Conservation (phyloP, 2,329 filamentous ascomycete species). For the Pseudocercospora vitis region DNA sequence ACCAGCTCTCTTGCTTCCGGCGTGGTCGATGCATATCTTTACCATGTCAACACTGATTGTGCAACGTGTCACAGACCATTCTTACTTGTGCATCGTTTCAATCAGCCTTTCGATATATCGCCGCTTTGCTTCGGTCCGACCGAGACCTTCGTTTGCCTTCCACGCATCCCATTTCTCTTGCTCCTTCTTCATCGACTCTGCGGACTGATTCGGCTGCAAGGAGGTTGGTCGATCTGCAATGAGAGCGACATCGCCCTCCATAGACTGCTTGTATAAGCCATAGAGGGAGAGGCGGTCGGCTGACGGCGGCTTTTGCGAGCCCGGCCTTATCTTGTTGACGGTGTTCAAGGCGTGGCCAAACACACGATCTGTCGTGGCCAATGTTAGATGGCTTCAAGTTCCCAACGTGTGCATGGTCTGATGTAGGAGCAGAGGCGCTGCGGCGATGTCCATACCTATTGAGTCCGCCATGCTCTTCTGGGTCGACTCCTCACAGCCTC, state of each 20-base stretch:
- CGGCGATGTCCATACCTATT: conserved; percentile 28
- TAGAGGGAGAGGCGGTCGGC: conserved; percentile 86
- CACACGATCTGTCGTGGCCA: conserved; percentile 71
- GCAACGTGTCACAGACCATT: too few relatives aligned
- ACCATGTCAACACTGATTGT: too few relatives aligned
- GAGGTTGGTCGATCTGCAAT: conserved; percentile 79
- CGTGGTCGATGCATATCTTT: conserved; percentile 83
- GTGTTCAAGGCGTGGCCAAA: conserved; percentile 99
- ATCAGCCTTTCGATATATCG: conserved; percentile 92
- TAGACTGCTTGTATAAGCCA: conserved; percentile 97
- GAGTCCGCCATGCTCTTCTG: conserved; percentile 33
- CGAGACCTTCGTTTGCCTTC: conserved; percentile 81
- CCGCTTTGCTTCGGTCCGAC: conserved; percentile 88
- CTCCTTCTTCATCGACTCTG: conserved; percentile 39
- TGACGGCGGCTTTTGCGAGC: conserved; percentile 82
- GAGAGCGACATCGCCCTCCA: conserved; percentile 95
- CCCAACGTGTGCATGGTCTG: conserved; percentile 4
- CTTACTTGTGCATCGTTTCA: conserved; percentile 94
- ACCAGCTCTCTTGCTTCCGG: conserved; percentile 84
- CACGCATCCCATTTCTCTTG: conserved; percentile 72
- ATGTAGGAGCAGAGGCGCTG: neutral
- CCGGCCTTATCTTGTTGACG: conserved; percentile 95
- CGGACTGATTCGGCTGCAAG: conserved; percentile 18
- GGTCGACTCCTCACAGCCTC: neutral
- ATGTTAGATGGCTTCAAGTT: conserved; percentile 10